These are phyloP conservation scores for Mycena venus DNA, from an alignment of 768 basidiomycete species.

Conservation along the genomic window DNA sequence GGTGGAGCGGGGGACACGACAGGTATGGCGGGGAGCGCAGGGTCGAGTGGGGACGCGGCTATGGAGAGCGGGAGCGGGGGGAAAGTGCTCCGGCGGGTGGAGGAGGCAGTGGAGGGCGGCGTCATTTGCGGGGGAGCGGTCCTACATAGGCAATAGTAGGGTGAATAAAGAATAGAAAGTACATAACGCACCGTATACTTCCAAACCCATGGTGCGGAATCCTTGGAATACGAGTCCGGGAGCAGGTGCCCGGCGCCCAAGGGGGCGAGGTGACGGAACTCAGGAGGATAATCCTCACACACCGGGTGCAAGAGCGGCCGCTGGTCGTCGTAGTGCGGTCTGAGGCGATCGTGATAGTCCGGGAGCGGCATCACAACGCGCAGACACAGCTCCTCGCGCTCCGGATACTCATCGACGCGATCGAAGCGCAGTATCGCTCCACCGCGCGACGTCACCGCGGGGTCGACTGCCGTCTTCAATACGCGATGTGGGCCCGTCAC, in stretches of 20 bases:
- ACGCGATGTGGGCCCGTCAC: neutral
- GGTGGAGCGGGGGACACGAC: no score
- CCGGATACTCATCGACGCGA: neutral
- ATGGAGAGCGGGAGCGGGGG: no score
- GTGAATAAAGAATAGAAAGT: neutral
- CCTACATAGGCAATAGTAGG: neutral
- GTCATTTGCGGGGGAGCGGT: neutral
- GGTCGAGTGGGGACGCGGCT: no score
- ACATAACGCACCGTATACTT: neutral
- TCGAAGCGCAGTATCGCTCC: slow-evolving; percentile 1
- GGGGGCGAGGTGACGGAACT: neutral
- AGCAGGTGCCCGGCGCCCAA: neutral
- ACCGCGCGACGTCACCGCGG: neutral
- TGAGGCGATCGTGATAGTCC: neutral
- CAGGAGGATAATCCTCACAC: neutral
- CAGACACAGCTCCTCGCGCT: neutral
- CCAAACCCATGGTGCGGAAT: neutral
- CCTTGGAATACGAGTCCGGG: neutral
- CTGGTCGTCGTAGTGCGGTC: neutral
- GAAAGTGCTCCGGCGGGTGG: neutral
- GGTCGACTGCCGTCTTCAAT: neutral
- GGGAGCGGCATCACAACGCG: neutral
- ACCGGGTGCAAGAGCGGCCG: neutral
- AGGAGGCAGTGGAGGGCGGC: slow-evolving; percentile 1
- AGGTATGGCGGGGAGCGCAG: no score